Evolutionary conservation across 1,284 basidiomycete species (phyloP).

Genomic region (Boletus nobilissimus): DNA sequence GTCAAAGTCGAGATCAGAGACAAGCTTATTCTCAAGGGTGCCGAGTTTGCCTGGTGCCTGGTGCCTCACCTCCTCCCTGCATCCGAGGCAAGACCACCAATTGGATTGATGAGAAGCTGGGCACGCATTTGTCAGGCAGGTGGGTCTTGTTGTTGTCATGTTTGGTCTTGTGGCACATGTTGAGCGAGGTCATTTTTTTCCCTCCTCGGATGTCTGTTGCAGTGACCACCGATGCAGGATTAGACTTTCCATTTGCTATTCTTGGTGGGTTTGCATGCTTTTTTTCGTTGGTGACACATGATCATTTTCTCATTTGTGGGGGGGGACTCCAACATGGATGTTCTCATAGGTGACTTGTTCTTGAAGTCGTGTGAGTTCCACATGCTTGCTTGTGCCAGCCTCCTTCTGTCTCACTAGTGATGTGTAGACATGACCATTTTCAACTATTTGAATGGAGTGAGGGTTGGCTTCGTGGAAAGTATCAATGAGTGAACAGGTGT

Average conservation of each 20-base stretch:
- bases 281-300: no score
- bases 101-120: constrained; percentile 78
- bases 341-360: constrained; percentile 72
- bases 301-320: no score
- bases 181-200: background rate
- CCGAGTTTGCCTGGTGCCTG: constrained; percentile 69
- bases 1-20: constrained; percentile 73
- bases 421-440: constrained; percentile 65
- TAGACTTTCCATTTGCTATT: constrained; percentile 6
- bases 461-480: constrained; percentile 69
- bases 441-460: constrained; percentile 64
- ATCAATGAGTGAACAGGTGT: constrained; percentile 51
- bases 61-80: constrained; percentile 76
- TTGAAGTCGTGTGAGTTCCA: constrained; percentile 69
- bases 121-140: constrained; percentile 41
- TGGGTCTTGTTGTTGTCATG: background rate
- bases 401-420: constrained; percentile 2
- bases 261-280: constrained; percentile 21
- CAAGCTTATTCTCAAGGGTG: constrained; percentile 74
- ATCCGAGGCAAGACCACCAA: constrained; percentile 74
- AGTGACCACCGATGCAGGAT: constrained; percentile 69
- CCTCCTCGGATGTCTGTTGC: constrained; percentile 69
- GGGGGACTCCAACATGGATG: no score
- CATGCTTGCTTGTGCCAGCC: no score
- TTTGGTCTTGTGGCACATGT: background rate